Percentiles rank a stretch among this genome's conserved stretches.
Conservation (phyloP, 108 stramenopile species). For the Nitzschia putrida region DNA sequence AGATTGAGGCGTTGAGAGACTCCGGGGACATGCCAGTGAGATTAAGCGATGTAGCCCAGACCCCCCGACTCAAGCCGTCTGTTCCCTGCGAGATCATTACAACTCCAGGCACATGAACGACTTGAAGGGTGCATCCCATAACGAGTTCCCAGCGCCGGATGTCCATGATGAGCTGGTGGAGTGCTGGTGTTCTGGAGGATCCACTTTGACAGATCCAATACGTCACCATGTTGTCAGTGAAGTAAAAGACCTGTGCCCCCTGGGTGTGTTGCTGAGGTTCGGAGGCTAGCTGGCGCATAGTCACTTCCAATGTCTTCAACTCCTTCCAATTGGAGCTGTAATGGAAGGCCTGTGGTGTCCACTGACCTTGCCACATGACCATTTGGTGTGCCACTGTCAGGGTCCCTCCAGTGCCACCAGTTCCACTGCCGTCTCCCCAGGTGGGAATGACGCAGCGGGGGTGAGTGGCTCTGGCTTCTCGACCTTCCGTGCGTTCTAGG, state of each 20-base stretch:
- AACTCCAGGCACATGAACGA: neutral
- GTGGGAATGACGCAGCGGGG: neutral
- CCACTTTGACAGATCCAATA: neutral
- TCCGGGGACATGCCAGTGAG: neutral
- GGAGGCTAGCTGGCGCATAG: neutral
- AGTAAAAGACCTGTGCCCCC: neutral
- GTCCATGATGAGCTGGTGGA: neutral
- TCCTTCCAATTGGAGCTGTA: constrained; percentile 1
- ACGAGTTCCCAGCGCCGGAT: neutral
- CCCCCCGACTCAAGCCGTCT: neutral
- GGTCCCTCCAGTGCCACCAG: neutral
- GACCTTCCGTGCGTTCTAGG: neutral
- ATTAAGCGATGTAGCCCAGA: neutral
- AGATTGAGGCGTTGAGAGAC: neutral
- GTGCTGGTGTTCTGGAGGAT: neutral
- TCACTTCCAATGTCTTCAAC: neutral
- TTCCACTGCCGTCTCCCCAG: neutral
- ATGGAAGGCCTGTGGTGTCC: neutral
- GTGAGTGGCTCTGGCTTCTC: neutral
- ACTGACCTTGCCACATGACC: neutral
- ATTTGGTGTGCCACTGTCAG: neutral
- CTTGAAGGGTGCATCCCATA: neutral
- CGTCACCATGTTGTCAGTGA: neutral
- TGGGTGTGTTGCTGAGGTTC: neutral
- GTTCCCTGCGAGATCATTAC: neutral